phyloP scores from a whole-genome alignment of 2,329 filamentous ascomycete genomes.

The Hymenoscyphus fructigenus region DNA sequence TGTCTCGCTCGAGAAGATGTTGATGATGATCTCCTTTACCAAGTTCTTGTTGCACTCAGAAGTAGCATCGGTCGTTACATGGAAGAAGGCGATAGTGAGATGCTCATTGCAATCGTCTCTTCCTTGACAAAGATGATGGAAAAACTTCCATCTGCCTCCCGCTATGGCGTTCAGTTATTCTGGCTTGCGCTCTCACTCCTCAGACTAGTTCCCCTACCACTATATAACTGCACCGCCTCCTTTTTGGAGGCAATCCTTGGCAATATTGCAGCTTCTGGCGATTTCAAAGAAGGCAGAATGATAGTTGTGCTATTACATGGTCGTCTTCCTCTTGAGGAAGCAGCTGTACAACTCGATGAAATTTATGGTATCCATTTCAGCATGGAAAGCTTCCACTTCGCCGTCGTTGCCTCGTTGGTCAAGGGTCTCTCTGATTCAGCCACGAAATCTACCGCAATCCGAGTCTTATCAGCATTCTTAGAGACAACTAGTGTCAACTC shows the following conservation, averaged over 20 bases:
- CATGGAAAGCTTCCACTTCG: slow-evolving; percentile 64
- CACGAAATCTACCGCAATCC: slow-evolving; percentile 58
- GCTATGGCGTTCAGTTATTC: slow-evolving; percentile 68
- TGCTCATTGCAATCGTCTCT: slow-evolving; percentile 67
- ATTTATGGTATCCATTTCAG: slow-evolving; percentile 66
- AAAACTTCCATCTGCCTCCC: slow-evolving; percentile 64
- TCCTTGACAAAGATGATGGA: slow-evolving; percentile 70
- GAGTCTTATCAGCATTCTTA: slow-evolving; percentile 62
- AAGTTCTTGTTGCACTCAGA: slow-evolving; percentile 66
- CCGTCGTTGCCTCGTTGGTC: slow-evolving; percentile 62
- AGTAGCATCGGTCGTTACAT: slow-evolving; percentile 64
- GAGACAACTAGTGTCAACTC: slow-evolving; percentile 46
- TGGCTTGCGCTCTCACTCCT: slow-evolving; percentile 69
- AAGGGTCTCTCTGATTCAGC: slow-evolving; percentile 62
- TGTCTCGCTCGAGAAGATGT: slow-evolving; percentile 70
- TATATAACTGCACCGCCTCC: slow-evolving; percentile 66
- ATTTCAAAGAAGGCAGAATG: slow-evolving; percentile 60
- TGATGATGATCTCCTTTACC: slow-evolving; percentile 69
- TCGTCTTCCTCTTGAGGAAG: slow-evolving; percentile 59
- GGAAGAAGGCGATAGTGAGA: slow-evolving; percentile 63
- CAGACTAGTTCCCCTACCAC: slow-evolving; percentile 58
- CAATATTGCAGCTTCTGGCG: slow-evolving; percentile 61
- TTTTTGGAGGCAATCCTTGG: slow-evolving; percentile 64
- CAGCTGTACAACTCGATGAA: slow-evolving; percentile 60
- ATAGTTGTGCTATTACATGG: slow-evolving; percentile 61